Conservation (phyloP, 2,329 filamentous ascomycete genomes). For the Neurospora crassa region DNA sequence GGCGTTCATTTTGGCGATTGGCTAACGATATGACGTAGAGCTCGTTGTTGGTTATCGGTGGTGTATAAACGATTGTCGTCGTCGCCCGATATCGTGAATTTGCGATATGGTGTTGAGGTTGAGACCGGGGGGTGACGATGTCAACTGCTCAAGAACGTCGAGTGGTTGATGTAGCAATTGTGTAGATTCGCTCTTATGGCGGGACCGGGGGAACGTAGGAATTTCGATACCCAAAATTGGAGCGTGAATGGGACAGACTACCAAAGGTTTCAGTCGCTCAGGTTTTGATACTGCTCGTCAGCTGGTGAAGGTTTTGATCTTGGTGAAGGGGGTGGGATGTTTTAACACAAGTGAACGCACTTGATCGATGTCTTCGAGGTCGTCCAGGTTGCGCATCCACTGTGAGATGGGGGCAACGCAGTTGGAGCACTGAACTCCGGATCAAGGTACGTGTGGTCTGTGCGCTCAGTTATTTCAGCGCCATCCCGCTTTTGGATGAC, state of each 20-base stretch:
- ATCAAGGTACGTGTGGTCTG: not conserved
- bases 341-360: not conserved
- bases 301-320: not conserved
- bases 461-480: not conserved
- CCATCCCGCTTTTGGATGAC: not conserved
- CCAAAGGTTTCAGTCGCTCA: not conserved
- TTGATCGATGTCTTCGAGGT: not conserved
- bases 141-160: not conserved
- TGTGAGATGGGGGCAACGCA: not conserved
- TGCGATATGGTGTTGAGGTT: not conserved
- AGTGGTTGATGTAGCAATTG: not conserved
- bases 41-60: not conserved
- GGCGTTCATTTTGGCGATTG: constrained; percentile 15
- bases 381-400: not conserved
- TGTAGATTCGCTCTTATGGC: too few relatives aligned
- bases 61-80: not conserved
- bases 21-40: not conserved
- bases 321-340: not conserved
- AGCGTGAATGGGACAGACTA: not conserved
- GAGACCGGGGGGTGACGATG: not conserved
- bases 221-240: not conserved
- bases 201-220: not conserved
- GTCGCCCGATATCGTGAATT: not conserved
- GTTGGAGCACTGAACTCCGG: not conserved
- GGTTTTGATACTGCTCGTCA: not conserved